Base-by-base conservation (phyloP, 2,329 filamentous ascomycete genomes). In the Neopestalotiopsis rosae region DNA sequence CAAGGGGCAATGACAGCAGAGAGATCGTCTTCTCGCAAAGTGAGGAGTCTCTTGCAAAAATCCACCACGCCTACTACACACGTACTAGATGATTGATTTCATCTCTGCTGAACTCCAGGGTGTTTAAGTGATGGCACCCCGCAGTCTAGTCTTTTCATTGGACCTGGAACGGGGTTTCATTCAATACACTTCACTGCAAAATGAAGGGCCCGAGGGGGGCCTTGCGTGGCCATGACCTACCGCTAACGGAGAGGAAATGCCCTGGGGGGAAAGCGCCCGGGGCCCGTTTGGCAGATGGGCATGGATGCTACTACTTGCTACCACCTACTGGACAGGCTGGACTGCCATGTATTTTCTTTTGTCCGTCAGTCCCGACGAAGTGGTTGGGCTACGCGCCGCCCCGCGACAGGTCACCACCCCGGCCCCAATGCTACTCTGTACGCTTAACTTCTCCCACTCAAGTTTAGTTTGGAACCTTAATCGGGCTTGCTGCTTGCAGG, bases 311-410 rank as follows among this genome's bases (percentile, higher is more conserved):
- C 5, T 17, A 17, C n/a, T 14, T 49, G 42, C 24, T 28, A 28
- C 34, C 34, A 10, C 34, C 34, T 38, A 38, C 34, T 38, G 34
- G 6, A 28, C 24, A 28, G 24, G 24, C 24, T 28, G 24, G 34
- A 38, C 34, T 38, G 10, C 34, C 10, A 38, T 38, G 34, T 38
- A 38, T 38, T 14, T 56, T 14, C 24, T 56, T 14, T 38, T 38
- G 45, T 52, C 45, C 45, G n/a, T 52, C 42, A 52, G 34, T 67
- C 65, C 65, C 56, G 65, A 67, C 28, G n/a, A 63, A 30, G 38
- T 69, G 67, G 67, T 59, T 61, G 28, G 67, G 17, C 40, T 56
- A 69, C 57, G 67, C 63, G 67, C 67, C 63, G 63, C 67, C 40
- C 63, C 57, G 67, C 63, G 63, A 57, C 58, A 63, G 58, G 59